Conservation (phyloP, 1,284 basidiomycete genomes). For the Singerocomus inundabilis region DNA sequence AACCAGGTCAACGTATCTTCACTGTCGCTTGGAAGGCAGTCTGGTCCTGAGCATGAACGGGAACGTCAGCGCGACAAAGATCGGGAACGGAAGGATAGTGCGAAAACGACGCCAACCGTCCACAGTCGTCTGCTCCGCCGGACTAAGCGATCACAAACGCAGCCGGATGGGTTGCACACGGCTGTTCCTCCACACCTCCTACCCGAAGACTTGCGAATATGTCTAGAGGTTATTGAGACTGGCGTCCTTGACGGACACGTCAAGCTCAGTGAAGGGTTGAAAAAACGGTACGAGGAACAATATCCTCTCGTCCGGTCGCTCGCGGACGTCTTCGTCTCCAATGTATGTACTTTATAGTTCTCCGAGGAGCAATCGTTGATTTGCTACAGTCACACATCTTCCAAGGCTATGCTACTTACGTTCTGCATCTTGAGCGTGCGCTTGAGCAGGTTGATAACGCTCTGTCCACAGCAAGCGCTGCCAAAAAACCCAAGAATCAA, state of each 20-base stretch:
- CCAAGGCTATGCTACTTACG: conserved; percentile 88
- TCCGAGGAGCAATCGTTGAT: conserved; percentile 11
- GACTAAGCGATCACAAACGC: conserved; percentile 61
- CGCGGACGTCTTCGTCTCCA: conserved; percentile 90
- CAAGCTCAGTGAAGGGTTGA: conserved; percentile 75
- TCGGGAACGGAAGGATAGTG: conserved; percentile 49
- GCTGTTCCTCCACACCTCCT: conserved; percentile 70
- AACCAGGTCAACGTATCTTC: conserved; percentile 58
- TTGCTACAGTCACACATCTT: conserved; percentile 80
- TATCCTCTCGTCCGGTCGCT: conserved; percentile 88
- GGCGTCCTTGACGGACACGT: conserved; percentile 87
- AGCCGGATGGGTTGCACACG: conserved; percentile 46
- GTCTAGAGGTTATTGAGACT: conserved; percentile 80
- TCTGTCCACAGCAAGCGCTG: conserved; percentile 57
- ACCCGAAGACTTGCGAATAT: conserved; percentile 82
- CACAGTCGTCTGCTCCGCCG: conserved; percentile 59
- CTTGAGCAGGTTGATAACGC: conserved; percentile 84
- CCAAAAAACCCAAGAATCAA: conserved; percentile 77
- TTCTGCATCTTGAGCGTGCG: conserved; percentile 87
- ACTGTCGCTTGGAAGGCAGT: conserved; percentile 66
- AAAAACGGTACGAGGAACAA: conserved; percentile 88
- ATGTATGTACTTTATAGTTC: conserved; percentile 55
- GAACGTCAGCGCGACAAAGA: conserved; percentile 55
- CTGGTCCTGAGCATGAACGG: conserved; percentile 47
- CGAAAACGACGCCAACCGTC: conserved; percentile 40